These are phyloP conservation scores for Pythium periplocum DNA, from an alignment of 352 stramenopile genomes.

Conservation along the genomic window DNA sequence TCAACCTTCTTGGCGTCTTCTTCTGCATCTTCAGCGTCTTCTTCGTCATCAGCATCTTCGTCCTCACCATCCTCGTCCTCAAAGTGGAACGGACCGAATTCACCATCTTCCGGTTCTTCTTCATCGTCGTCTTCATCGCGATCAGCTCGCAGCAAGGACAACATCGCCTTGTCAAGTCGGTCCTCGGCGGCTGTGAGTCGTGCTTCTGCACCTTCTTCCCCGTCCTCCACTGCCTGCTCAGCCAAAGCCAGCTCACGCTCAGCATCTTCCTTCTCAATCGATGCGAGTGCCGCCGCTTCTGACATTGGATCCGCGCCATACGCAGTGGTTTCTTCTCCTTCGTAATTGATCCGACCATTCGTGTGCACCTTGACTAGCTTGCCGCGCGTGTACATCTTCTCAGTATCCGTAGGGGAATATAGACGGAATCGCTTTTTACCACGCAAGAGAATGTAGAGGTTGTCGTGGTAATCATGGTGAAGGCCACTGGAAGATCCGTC, in stretches of 20 bases:
- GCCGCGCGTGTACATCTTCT: slow-evolving; percentile 91
- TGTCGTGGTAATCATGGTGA: slow-evolving; percentile 99
- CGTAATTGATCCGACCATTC: slow-evolving; percentile 97
- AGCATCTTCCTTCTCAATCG: slow-evolving; percentile 53
- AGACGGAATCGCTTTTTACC: slow-evolving; percentile 95
- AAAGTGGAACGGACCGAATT: slow-evolving; percentile 48
- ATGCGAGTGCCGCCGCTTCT: slow-evolving; percentile 48
- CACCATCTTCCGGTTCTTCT: slow-evolving; percentile 27
- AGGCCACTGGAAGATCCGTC: slow-evolving; percentile 86
- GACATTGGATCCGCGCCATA: slow-evolving; percentile 67
- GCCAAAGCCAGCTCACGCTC: slow-evolving; percentile 55
- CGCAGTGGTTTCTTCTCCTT: slow-evolving; percentile 74
- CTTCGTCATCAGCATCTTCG: slow-evolving; percentile 24
- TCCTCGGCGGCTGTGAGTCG: slow-evolving; percentile 55
- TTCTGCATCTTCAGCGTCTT: slow-evolving; percentile 27
- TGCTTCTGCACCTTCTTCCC: slow-evolving; percentile 35
- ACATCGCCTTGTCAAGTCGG: slow-evolving; percentile 63
- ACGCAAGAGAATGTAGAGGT: slow-evolving; percentile 94
- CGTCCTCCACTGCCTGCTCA: slow-evolving; percentile 44
- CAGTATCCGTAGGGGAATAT: slow-evolving; percentile 85
- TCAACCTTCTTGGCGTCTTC: slow-evolving; percentile 27
- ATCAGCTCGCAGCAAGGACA: slow-evolving; percentile 68
- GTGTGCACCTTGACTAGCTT: slow-evolving; percentile 81
- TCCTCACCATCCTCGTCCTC: slow-evolving; percentile 59
- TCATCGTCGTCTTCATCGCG: slow-evolving; percentile 30